Percentiles rank a stretch among this genome's conserved stretches.
phyloP scores from a whole-genome alignment of 495 filamentous ascomycete genomes.

The Penicillium simplicissimum region DNA sequence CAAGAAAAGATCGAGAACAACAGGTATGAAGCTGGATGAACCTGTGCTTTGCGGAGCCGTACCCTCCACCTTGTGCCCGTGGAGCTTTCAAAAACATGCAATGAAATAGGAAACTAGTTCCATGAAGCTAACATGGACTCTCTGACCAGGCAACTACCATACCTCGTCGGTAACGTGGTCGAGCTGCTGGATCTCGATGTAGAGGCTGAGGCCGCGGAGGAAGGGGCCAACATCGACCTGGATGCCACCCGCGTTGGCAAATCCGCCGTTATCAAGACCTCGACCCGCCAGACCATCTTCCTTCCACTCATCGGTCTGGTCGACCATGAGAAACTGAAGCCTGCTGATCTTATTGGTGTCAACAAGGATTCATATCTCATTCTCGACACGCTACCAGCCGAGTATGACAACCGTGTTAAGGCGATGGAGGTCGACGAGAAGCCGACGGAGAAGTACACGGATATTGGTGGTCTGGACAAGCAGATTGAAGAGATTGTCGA shows the following conservation, averaged over 20 bases:
- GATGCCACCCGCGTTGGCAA: conserved; percentile 97
- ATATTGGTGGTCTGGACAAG: conserved; percentile 97
- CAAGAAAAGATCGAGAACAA: conserved; percentile 99
- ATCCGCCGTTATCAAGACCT: conserved; percentile 99
- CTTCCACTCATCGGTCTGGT: conserved; percentile 96
- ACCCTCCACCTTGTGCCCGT: conserved; percentile 8
- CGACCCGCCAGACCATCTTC: conserved; percentile 98
- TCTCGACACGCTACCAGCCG: conserved; percentile 95
- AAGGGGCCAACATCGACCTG: conserved; percentile 97
- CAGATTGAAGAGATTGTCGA: conserved; percentile 99
- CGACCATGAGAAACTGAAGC: conserved; percentile 88
- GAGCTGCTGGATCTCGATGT: conserved; percentile 96
- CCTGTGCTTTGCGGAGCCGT: background rate
- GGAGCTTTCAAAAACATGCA: conserved; percentile 16
- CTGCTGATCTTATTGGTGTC: conserved; percentile 94
- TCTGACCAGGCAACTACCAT: conserved; percentile 80
- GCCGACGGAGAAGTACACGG: conserved; percentile 97
- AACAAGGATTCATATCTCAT: conserved; percentile 99
- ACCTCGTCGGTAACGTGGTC: conserved; percentile 97
- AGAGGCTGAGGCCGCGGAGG: conserved; percentile 91
- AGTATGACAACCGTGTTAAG: conserved; percentile 99
- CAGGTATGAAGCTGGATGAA: conserved; percentile 55
- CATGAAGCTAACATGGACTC: conserved; percentile 12
- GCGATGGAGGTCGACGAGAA: conserved; percentile 99
- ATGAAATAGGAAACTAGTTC: background rate